A percentile compares a stretch with the other conserved stretches of the same genome.
Conservation (phyloP, 805 yeast genomes). For the Metschnikowia anglica region DNA sequence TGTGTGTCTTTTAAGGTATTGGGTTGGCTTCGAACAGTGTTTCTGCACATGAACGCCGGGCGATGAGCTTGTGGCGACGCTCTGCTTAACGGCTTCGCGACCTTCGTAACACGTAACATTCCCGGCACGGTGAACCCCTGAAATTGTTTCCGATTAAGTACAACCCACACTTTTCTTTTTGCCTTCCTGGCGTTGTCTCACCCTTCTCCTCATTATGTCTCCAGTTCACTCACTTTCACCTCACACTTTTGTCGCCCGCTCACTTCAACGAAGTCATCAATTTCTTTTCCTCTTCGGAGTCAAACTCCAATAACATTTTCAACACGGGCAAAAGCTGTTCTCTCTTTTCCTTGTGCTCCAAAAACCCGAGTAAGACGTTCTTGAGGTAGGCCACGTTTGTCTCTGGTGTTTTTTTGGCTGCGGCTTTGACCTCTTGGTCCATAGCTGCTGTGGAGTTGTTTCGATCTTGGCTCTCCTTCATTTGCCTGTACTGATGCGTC, state of each 20-base stretch:
- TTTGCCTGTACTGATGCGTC: conserved; percentile 55
- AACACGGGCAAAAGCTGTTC: conserved; percentile 82
- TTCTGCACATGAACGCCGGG: neutral
- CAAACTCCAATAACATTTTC: conserved; percentile 67
- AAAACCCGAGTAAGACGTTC: conserved; percentile 85
- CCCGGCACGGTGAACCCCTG: no score
- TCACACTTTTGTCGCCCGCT: no score
- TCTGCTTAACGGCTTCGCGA: neutral
- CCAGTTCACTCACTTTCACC: neutral
- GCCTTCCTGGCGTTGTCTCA: neutral
- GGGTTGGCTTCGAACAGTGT: neutral
- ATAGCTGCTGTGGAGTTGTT: conserved; percentile 4
- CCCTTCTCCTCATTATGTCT: neutral
- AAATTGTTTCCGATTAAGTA: neutral
- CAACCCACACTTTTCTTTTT: neutral
- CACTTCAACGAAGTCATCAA: conserved; percentile 55
- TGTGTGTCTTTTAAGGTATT: neutral
- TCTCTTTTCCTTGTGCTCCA: conserved; percentile 92
- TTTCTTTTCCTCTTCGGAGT: conserved; percentile 69
- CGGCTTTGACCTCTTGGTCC: conserved; percentile 3
- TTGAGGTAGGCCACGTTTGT: conserved; percentile 72
- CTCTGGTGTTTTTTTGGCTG: conserved; percentile 18
- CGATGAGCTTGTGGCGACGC: neutral
- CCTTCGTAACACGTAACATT: neutral
- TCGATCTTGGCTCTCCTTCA: conserved; percentile 30